Conservation (phyloP, 2,329 filamentous ascomycete species). For the Pseudocercospora eumusae region DNA sequence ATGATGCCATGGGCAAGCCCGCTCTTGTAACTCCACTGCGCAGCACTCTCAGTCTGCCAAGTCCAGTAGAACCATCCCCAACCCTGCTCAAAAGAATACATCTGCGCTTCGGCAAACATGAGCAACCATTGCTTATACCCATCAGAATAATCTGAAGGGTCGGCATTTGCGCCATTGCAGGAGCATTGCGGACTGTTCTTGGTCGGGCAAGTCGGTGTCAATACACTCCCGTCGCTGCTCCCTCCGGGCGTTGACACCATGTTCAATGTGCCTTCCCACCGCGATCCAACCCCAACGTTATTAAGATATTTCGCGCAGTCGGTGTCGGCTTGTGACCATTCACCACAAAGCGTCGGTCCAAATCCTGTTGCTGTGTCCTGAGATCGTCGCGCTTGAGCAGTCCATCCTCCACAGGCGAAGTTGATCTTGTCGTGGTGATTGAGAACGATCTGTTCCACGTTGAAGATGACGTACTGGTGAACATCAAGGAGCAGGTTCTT, state of each 20-base stretch:
- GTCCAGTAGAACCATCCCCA: conserved; percentile 99
- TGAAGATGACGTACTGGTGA: conserved; percentile 98
- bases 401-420: conserved; percentile 88
- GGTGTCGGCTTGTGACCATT: conserved; percentile 97
- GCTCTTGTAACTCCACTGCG: conserved; percentile 90
- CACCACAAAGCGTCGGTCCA: conserved; percentile 90
- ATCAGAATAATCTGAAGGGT: conserved; percentile 65
- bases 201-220: conserved; percentile 73
- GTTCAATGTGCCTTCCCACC: conserved; percentile 86
- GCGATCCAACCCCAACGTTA: conserved; percentile 82
- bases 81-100: conserved; percentile 87
- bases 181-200: conserved; percentile 63
- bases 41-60: conserved; percentile 82
- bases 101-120: conserved; percentile 93
- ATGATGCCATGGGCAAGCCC: conserved; percentile 77
- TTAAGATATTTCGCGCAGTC: conserved; percentile 88
- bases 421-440: conserved; percentile 80
- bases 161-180: conserved; percentile 75
- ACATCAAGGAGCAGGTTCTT: conserved; percentile 85
- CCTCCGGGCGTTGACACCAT: conserved; percentile 52
- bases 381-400: conserved; percentile 70
- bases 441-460: conserved; percentile 78
- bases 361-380: conserved; percentile 77
- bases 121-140: conserved; percentile 82
- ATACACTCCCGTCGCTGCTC: conserved; percentile 61